Evolutionary conservation across 495 filamentous ascomycete species (phyloP).

Genomic region (Neurospora cerealis): DNA sequence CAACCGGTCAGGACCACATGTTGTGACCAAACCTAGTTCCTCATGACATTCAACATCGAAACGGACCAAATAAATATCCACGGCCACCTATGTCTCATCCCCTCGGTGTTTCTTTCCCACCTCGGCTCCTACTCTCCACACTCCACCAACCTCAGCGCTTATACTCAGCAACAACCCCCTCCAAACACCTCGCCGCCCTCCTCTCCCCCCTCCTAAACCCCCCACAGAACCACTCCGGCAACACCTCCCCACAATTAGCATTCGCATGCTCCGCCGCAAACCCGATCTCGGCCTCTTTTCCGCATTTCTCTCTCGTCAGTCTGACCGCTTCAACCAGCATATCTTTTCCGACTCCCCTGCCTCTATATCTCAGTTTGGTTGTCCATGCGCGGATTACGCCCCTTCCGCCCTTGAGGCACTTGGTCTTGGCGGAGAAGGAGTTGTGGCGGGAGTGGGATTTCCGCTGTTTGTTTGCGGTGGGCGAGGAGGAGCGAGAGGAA

Average conservation of each 20-base stretch:
- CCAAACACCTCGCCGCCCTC: conserved; percentile 41
- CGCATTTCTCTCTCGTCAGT: conserved; percentile 45
- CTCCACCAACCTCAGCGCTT: background rate
- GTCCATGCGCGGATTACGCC: conserved; percentile 68
- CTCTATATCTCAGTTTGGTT: conserved; percentile 53
- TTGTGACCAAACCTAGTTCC: too few relatives aligned
- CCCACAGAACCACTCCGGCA: conserved; percentile 50
- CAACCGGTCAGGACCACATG: background rate
- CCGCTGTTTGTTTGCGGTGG: background rate
- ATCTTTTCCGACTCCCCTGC: conserved; percentile 55
- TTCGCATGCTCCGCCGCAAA: conserved; percentile 65
- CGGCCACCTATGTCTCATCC: too few relatives aligned
- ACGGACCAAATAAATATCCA: too few relatives aligned
- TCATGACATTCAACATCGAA: too few relatives aligned
- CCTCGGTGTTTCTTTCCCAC: too few relatives aligned
- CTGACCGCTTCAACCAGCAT: conserved; percentile 58
- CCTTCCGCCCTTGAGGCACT: conserved; percentile 26
- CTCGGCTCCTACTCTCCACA: too few relatives aligned
- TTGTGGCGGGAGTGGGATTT: background rate
- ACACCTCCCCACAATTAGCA: conserved; percentile 37
- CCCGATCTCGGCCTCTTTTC: conserved; percentile 46
- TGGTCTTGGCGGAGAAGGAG: background rate
- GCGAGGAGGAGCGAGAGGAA: background rate
- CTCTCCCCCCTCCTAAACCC: conserved; percentile 47
- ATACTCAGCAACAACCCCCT: conserved; percentile 34